Conservation (phyloP, 2,329 filamentous ascomycete genomes). For the Dothideomycetes sp. region DNA sequence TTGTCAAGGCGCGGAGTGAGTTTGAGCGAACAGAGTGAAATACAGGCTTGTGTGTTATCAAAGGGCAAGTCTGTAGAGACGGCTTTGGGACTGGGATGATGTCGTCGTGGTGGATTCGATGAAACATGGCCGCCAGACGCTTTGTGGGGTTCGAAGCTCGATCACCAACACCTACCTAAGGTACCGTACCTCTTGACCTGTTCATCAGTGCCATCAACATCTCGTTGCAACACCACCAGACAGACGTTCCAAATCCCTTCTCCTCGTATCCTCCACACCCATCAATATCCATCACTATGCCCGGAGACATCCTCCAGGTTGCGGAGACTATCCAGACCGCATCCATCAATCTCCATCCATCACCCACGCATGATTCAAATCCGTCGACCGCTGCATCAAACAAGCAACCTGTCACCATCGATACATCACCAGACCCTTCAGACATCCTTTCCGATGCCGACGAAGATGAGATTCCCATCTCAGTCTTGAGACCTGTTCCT, state of each 20-base stretch:
- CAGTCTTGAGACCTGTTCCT: slow-evolving; percentile 46
- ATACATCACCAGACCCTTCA: slow-evolving; percentile 17
- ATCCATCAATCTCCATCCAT: slow-evolving; percentile 63
- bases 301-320: slow-evolving; percentile 38
- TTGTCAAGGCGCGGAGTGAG: background rate
- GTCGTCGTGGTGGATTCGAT: background rate
- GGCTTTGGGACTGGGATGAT: too few species aligned
- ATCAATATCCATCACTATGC: slow-evolving; percentile 10
- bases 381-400: slow-evolving; percentile 63
- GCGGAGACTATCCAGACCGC: slow-evolving; percentile 73
- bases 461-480: slow-evolving; percentile 59
- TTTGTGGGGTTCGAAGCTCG: background rate
- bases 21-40: too few species aligned
- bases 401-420: slow-evolving; percentile 48
- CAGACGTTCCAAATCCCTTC: too few species aligned
- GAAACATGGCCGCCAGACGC: too few species aligned
- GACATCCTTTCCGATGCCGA: slow-evolving; percentile 32
- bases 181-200: too few species aligned
- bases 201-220: too few species aligned
- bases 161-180: background rate
- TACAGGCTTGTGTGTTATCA: too few species aligned
- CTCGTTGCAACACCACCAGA: too few species aligned
- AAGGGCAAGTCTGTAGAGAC: too few species aligned
- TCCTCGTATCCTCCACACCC: background rate
- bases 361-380: slow-evolving; percentile 64